Evolutionary conservation across 148 eudicot species (phyloP), one percentile per base, ranked within the genome.

Genomic region (Chenopodium album): DNA sequence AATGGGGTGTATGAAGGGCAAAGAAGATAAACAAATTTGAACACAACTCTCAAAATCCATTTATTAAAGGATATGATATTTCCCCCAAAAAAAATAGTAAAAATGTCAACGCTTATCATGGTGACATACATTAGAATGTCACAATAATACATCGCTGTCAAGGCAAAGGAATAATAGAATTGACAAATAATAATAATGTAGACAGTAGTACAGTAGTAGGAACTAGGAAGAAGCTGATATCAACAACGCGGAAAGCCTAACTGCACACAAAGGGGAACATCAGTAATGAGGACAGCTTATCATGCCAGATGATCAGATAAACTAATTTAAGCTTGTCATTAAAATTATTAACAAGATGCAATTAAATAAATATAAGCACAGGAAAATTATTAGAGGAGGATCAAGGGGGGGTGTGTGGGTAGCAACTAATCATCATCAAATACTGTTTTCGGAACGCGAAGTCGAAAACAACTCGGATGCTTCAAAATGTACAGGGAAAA

Each of bases 261-360:
- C 79, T 82, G 68, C 83, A 82, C 80, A 75, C 48, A 59, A 9
- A 79, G 84, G 84, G 84, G 87, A 81, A 85, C 85, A 82, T 79
- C 82, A 82, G 75, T 47, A 75, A 82, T 79, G 85, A 76, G 78
- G 85, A 82, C 87, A 82, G 82, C 63, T 85, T 75, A 85, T 85
- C 78, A 85, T 82, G 80, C 78, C 82, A 75, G 46, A 54, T 75
- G 14, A 56, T 56, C 20, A 78, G 23, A 50, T 41, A 19, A 52
- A 77, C 50, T 17, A 62, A 64, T 80, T 32, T 71, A 71, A 44
- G 13, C 52, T 75, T 50, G 80, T 69, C 76, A 37, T 64, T 4
- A 47, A 73, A 64, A 64, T 3, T 37, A 78, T 37, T 46, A 71
- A 71, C 20, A 60, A 31, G 32, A 26, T 76, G 47, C 8, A 16